Evolutionary conservation across 2,329 filamentous ascomycete species (phyloP).

Genomic region (Nemania serpens): DNA sequence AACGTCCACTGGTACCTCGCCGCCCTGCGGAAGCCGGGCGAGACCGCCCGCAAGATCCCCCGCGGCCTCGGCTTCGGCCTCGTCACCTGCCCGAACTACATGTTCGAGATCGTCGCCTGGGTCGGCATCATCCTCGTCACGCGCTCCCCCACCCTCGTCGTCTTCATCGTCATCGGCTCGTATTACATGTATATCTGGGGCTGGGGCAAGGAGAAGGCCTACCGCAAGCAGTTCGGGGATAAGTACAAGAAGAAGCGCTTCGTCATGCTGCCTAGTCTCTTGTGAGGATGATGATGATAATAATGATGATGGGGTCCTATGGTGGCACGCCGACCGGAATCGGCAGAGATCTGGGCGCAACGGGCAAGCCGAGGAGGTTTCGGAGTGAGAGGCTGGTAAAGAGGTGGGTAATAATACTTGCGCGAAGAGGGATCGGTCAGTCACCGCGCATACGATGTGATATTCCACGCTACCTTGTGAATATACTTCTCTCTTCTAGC

Average conservation of each 20-base stretch:
- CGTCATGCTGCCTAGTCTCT: slow-evolving; percentile 78
- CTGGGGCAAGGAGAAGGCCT: slow-evolving; percentile 86
- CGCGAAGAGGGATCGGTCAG: neutral
- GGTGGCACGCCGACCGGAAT: neutral
- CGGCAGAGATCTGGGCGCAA: neutral
- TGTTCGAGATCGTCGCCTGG: slow-evolving; percentile 91
- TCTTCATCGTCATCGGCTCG: slow-evolving; percentile 76
- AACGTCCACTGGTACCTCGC: slow-evolving; percentile 80
- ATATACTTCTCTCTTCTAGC: neutral
- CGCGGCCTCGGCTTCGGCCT: slow-evolving; percentile 79
- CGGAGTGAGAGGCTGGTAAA: neutral
- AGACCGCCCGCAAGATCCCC: slow-evolving; percentile 87
- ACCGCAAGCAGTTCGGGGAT: slow-evolving; percentile 88
- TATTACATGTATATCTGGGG: slow-evolving; percentile 88
- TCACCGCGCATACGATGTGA: neutral
- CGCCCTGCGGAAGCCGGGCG: slow-evolving; percentile 75
- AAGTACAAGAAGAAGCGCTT: slow-evolving; percentile 95
- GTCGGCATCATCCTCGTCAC: slow-evolving; percentile 78
- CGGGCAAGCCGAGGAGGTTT: neutral
- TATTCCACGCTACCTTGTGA: neutral
- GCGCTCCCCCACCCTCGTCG: slow-evolving; percentile 74
- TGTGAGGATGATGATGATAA: slow-evolving; percentile 49
- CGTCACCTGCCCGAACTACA: slow-evolving; percentile 97
- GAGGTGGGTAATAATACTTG: neutral
- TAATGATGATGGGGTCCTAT: neutral